Conservation (phyloP, 176 grass and related monocot species). For the Eragrostis curvula region DNA sequence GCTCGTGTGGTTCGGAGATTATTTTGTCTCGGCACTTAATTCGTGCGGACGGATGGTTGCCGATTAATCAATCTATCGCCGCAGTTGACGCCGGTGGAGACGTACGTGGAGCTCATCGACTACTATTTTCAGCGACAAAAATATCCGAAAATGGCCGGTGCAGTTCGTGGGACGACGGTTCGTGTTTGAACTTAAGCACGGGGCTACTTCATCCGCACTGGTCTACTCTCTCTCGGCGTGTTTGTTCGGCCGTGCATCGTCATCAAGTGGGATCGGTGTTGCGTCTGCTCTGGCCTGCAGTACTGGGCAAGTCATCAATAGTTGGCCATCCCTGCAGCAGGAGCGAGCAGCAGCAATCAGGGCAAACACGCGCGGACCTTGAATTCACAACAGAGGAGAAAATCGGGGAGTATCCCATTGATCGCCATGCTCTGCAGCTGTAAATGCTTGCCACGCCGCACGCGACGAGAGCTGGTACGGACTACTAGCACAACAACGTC, state of each 20-base stretch:
- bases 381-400: neutral
- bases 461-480: neutral
- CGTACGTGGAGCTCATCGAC: neutral
- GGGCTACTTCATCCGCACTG: too few relatives aligned
- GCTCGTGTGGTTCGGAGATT: neutral
- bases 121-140: too few relatives aligned
- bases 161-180: too few relatives aligned
- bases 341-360: neutral
- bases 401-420: constrained; percentile 20
- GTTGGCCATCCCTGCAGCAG: neutral
- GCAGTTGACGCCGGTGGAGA: neutral
- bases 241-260: neutral
- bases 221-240: too few relatives aligned
- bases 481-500: neutral
- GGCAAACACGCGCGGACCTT: constrained; percentile 19
- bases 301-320: neutral
- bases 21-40: neutral
- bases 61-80: neutral
- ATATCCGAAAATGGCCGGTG: neutral
- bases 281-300: neutral
- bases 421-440: neutral
- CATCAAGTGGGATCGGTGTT: too few relatives aligned
- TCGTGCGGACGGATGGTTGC: neutral
- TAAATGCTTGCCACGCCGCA: neutral
- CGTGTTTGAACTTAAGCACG: too few relatives aligned